Base-by-base conservation (phyloP, 768 basidiomycete genomes). In the Hypsizygus marmoreus region DNA sequence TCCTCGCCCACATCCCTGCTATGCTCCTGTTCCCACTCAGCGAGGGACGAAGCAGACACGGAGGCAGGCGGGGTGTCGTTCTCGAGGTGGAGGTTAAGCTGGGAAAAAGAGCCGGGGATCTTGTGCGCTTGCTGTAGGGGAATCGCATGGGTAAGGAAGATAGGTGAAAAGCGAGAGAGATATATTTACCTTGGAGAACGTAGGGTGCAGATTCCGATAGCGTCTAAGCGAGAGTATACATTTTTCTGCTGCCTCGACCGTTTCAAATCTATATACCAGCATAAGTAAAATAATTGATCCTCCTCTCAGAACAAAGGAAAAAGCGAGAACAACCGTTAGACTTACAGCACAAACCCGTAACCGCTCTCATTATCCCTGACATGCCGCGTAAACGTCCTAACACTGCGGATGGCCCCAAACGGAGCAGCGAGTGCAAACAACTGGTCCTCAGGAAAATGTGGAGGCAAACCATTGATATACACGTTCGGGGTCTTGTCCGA, bases 391-490 rank as follows among this genome's bases (percentile, higher is more conserved):
- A 93, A 92, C 34, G 88, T 90, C 46, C 89, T 69, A 12, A 91
- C 91, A 49, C 89, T 91, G 56, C 82, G 66, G 9, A 93, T 80
- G 17, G 70, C 72, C 3, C 90, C 90, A 54, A 81, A 93, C n/a
- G 80, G 84, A 17, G 74, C 67, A 25, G 86, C 76, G 43, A 93
- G 80, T 22, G 79, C 79, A 55, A 82, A 83, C 31, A 93, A 72
- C 50, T 89, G 79, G 49, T 89, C 88, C 57, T 91, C 90, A 0
- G 88, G 82, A 57, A 80, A 91, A 65, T 90, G 82, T 4, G 89
- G 86, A 2, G 88, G 89, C 12, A 93, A 76, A 10, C 90, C 90
- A 57, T 92, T 92, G 68, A 92, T 91, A 61, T 92, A 92, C 0
- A 92, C 86, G 55, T 92, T 92, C 0, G 90, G 87, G 1, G 86